Conservation (phyloP, 805 yeast genomes). For the Metschnikowia lunata region DNA sequence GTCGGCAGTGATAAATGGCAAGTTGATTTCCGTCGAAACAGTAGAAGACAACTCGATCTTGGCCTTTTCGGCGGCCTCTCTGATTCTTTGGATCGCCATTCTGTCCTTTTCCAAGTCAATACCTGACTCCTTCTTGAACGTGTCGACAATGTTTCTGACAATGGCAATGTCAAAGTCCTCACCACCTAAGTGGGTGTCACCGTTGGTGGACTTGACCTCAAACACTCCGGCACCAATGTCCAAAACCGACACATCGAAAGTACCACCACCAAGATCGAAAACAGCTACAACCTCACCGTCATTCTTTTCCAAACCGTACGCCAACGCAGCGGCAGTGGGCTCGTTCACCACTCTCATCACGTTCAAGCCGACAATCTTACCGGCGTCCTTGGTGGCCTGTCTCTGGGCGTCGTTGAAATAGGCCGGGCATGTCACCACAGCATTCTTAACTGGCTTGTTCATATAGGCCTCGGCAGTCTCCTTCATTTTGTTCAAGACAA, state of each 20-base stretch:
- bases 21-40: slow-evolving; percentile 66
- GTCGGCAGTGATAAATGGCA: slow-evolving; percentile 85
- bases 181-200: slow-evolving; percentile 92
- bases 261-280: slow-evolving; percentile 98
- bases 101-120: slow-evolving; percentile 45
- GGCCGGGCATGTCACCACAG: slow-evolving; percentile 89
- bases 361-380: slow-evolving; percentile 93
- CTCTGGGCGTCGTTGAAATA: slow-evolving; percentile 89
- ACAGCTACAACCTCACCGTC: slow-evolving; percentile 85
- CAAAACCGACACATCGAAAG: slow-evolving; percentile 92
- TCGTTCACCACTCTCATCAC: slow-evolving; percentile 86
- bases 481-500: slow-evolving; percentile 92
- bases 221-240: slow-evolving; percentile 97
- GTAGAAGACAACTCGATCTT: slow-evolving; percentile 81
- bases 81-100: slow-evolving; percentile 68
- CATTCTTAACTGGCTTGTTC: slow-evolving; percentile 82
- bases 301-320: slow-evolving; percentile 90
- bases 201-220: slow-evolving; percentile 96
- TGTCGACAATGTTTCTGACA: slow-evolving; percentile 76
- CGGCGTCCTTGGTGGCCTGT: slow-evolving; percentile 95
- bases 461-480: slow-evolving; percentile 93
- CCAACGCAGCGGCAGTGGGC: slow-evolving; percentile 92
- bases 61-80: slow-evolving; percentile 72
- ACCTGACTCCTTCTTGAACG: slow-evolving; percentile 72
- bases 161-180: slow-evolving; percentile 86